phyloP scores from a whole-genome alignment of 73 alveolate species.

The Paramecium octaurelia region DNA sequence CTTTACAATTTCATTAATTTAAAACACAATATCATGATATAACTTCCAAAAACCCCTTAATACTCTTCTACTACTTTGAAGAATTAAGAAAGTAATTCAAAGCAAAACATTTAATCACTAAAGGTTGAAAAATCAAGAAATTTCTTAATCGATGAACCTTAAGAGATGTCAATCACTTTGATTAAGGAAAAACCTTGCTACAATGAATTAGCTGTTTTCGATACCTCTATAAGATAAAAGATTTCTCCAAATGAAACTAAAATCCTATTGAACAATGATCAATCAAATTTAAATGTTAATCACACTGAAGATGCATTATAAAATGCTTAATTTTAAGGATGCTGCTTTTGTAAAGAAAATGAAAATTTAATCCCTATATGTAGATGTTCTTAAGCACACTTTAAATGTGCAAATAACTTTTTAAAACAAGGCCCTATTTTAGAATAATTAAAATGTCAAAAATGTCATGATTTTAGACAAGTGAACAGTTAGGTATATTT shows the following conservation, averaged over 20 bases:
- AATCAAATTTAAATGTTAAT: background rate
- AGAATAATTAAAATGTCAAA: background rate
- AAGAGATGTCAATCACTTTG: background rate
- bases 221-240: background rate
- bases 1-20: background rate
- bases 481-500: background rate
- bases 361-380: background rate
- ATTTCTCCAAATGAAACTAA: background rate
- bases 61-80: background rate
- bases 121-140: slow-evolving; percentile 15
- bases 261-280: background rate
- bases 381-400: background rate
- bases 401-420: background rate
- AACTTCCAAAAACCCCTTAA: background rate
- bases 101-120: background rate
- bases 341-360: background rate
- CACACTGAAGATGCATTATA: background rate
- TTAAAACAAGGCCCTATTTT: background rate
- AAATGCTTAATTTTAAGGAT: background rate
- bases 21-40: background rate
- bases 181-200: background rate
- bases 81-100: background rate
- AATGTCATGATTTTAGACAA: background rate
- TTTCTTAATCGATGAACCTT: background rate
- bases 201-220: background rate